Evolutionary conservation across 2,329 filamentous ascomycete species (phyloP), one percentile per base, ranked within the genome.

Genomic region (Ascosphaera acerosa): DNA sequence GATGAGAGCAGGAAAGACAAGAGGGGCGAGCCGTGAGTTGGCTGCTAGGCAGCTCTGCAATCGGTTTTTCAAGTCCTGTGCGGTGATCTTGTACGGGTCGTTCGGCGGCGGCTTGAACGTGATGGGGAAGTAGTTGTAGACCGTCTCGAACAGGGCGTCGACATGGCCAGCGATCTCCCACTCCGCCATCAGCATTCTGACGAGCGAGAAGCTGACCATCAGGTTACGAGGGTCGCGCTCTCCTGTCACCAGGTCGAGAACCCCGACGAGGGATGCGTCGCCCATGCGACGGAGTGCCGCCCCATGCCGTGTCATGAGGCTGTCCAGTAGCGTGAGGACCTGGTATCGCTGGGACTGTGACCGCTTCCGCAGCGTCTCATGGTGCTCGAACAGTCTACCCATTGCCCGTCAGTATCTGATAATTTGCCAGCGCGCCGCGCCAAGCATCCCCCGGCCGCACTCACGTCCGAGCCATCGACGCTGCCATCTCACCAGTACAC

Each of bases 41-140:
- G 68, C 63, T 4, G 69, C 57, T 35, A 76, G 66, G 43, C 70
- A 76, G 27, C 66, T 62, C 37, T 66, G 58, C 10, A 76, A 45
- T 17, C 70, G 59, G 32, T 63, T 59, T 42, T 76, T 76, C 35
- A 76, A 47, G 41, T 75, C 64, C 40, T 74, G 68, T 2, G 70
- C 66, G 2, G 70, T 74, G 36, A 76, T 73, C 2, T 67, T 66
- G 37, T 73, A 75, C 1, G 69, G 69, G 42, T 75, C 70, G 38
- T 73, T 68, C 7, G 68, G 70, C 1, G 70, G 70, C 7, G 70
- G 69, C 41, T 66, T 61, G 48, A 75, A 76, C 0, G 70, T 74
- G 39, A 76, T 74, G 0, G 70, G 70, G 43, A 75, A 76, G 46
- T 76, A 76, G 41, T 72, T 73, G 48, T 73, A 76, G 12, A 71